Conservation (phyloP, 148 eudicot species). For the Gaultheria prostrata region DNA sequence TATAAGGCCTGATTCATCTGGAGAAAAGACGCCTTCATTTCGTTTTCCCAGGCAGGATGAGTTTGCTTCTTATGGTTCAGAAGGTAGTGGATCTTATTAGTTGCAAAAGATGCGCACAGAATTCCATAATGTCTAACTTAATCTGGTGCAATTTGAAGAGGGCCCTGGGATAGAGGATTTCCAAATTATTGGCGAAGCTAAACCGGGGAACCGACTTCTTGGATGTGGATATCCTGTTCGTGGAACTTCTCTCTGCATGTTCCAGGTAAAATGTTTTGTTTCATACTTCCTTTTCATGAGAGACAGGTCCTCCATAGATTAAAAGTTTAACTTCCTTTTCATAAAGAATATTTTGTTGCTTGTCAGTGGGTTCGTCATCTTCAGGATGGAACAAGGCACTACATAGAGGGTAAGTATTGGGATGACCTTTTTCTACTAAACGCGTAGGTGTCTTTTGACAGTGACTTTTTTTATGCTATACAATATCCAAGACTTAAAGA, state of each 20-base stretch:
- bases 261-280: constrained; percentile 55
- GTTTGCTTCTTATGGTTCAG: constrained; percentile 25
- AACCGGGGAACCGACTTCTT: constrained; percentile 71
- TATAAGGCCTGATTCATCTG: constrained; percentile 28
- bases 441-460: not conserved
- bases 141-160: constrained; percentile 39
- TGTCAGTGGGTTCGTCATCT: constrained; percentile 95
- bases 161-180: constrained; percentile 86
- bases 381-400: constrained; percentile 92
- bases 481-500: not conserved
- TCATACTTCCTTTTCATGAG: not conserved
- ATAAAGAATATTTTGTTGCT: constrained; percentile 13
- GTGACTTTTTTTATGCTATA: constrained; percentile 10
- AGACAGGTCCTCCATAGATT: not conserved
- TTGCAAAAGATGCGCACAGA: not conserved
- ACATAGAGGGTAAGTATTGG: constrained; percentile 70
- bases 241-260: constrained; percentile 89
- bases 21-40: constrained; percentile 25
- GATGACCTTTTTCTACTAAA: not conserved
- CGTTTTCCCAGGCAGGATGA: constrained; percentile 29
- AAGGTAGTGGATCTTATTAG: constrained; percentile 32
- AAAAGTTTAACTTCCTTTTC: constrained; percentile 13
- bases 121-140: constrained; percentile 15
- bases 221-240: constrained; percentile 89
- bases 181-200: constrained; percentile 86